Evolutionary conservation across 805 yeast species (phyloP), one percentile per base, ranked within the genome.

Genomic region (Suhomyces vadensis): DNA sequence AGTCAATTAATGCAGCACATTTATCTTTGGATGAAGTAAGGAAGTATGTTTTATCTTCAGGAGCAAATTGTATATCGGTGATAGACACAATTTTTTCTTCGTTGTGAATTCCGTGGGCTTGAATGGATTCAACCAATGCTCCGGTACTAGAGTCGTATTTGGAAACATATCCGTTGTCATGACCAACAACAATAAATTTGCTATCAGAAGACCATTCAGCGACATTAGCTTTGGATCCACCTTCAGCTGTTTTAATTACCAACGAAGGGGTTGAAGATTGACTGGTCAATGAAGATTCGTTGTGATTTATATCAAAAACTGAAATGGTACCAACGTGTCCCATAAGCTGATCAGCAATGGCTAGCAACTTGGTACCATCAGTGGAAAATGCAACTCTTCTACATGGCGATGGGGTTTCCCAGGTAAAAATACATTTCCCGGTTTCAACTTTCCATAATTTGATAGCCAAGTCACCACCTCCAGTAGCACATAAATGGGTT

Each of bases 21-120:
- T 89, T 87, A 72, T 94, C 99, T 68, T 92, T 89, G 38, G 97
- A 89, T 2, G 97, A 76, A 8, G 97, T 89, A 61, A 94, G 81
- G 69, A 94, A 89, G 67, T 94, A 94, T 10, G 97, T 82, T 59
- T 73, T 78, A 69, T 92, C 98, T 49, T 80, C 81, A 17, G 66
- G 71, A 10, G 92, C 81, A 64, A 91, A 86, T 70, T 94, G 99
- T 58, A 94, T 69, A 66, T 94, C 99, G 20, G 95, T 88, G 58
- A 94, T 74, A 23, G 65, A 48, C 19, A 64, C 54, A 27, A 49
- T 61, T 47, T 69, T 69, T 58, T 72, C 77, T 55, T 71, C 75
- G 51, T 67, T 69, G 56, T 77, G 75, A 53, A 79, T 79, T 47
- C 87, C 91, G 69, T 94, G 98, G 29, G 83, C 81, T 58, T 76